Percentiles rank a stretch among this genome's conserved stretches.
phyloP scores from a whole-genome alignment of 2,329 filamentous ascomycete species.

The Phyllachora maydis region DNA sequence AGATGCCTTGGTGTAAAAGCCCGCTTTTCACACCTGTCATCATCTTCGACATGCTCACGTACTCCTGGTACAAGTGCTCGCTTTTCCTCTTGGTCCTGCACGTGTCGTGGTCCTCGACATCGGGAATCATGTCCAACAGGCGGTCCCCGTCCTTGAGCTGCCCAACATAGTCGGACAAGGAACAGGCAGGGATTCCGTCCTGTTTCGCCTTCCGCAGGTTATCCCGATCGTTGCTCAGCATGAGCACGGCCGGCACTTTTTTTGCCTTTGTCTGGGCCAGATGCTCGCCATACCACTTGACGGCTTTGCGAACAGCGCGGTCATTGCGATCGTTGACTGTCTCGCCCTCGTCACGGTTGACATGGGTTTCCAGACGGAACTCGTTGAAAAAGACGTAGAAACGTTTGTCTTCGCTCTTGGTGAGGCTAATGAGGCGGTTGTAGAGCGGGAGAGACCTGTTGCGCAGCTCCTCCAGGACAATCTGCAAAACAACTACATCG shows the following conservation, averaged over 20 bases:
- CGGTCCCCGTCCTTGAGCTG: conserved; percentile 67
- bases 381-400: conserved; percentile 99
- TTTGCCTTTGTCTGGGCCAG: conserved; percentile 41
- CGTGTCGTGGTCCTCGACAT: conserved; percentile 48
- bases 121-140: conserved; percentile 82
- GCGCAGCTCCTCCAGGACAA: conserved; percentile 86
- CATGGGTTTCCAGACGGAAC: conserved; percentile 80
- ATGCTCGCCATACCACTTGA: conserved; percentile 80
- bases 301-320: conserved; percentile 67
- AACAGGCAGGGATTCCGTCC: conserved; percentile 51
- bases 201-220: conserved; percentile 65
- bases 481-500: conserved; percentile 92
- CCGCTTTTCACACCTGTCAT: conserved; percentile 84
- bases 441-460: conserved; percentile 89
- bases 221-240: conserved; percentile 84
- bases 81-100: conserved; percentile 41
- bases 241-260: conserved; percentile 57
- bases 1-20: conserved; percentile 79
- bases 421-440: conserved; percentile 75
- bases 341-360: conserved; percentile 54
- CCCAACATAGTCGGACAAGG: conserved; percentile 58
- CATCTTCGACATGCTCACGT: conserved; percentile 76
- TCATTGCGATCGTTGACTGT: conserved; percentile 95
- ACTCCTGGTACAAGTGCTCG: conserved; percentile 71
- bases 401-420: conserved; percentile 88